Base-by-base conservation (phyloP, 176 grass and related monocot genomes). In the Melocanna baccifera region DNA sequence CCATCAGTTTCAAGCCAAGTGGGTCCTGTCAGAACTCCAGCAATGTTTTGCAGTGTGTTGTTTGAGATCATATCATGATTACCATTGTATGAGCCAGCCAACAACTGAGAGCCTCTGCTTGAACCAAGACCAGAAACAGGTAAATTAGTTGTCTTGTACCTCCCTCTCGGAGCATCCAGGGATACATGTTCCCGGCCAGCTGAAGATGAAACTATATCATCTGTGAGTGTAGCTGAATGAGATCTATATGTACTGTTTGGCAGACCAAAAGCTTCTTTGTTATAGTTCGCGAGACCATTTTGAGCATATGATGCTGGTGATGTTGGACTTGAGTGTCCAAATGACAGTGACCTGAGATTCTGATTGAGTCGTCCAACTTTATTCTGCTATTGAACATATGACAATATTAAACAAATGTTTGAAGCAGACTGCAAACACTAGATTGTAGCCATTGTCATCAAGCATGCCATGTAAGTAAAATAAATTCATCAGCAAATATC, bases 1-100 rank as follows among this genome's bases (percentile, higher is more conserved):
- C 84, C 73, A 79, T 96, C 93, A 87, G 69, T 91, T 81, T 96
- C 93, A 70, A 95, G 83, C 91, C 93, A 98, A 86, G 84, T 55
- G 64, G 84, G 81, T 78, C 84, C 91, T 19, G 84, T 76, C 77
- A 86, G 85, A 78, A 83, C 79, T 57, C 87, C 88, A 83, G 71
- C 10, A 48, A 86, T 57, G 66, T 81, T 89, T 82, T 85, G 91
- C 53, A 84, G n/a, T 67, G 77, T 78, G 65, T 87, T 81, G 43
- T 76, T 84, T 78, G 81, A 81, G 72, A 87, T 59, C 76, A 88
- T 92, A 58, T 91, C 86, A 85, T 86, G 73, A 76, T 77, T 80
- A 62, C 86, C 81, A 43, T 92, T 92, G 77, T 89, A 94, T 40
- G 91, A 84, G 62, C 74, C 81, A 88, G 58, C 73, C 67, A 96